These are phyloP conservation scores for Cladobotryum mycophilum DNA, from an alignment of 2,329 filamentous ascomycete genomes.

Conservation along the genomic window DNA sequence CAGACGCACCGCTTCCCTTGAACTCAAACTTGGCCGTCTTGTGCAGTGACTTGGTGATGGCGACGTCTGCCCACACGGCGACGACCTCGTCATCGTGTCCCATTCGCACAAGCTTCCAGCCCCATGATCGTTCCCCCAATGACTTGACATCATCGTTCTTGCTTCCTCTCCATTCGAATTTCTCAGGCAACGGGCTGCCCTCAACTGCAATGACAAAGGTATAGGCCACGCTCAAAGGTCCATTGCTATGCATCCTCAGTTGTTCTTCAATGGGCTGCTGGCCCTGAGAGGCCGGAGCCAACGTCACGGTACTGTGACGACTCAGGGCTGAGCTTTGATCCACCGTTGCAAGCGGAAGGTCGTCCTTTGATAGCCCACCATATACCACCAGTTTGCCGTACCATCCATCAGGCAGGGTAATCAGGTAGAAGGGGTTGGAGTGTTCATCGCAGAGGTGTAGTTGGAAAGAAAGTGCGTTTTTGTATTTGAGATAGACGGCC, in stretches of 20 bases:
- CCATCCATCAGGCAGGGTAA: slow-evolving; percentile 9
- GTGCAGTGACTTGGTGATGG: slow-evolving; percentile 11
- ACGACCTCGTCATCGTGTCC: slow-evolving; percentile 35
- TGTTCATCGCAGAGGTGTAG: slow-evolving; percentile 11
- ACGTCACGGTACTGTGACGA: slow-evolving; percentile 9
- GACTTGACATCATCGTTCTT: slow-evolving; percentile 27
- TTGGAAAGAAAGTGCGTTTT: slow-evolving; percentile 4
- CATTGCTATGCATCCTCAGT: slow-evolving; percentile 6
- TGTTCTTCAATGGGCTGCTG: slow-evolving; percentile 6
- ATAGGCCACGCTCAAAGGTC: slow-evolving; percentile 10
- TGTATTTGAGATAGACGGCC: slow-evolving; percentile 12
- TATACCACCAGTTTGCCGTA: slow-evolving; percentile 14
- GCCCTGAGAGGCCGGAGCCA: slow-evolving; percentile 11
- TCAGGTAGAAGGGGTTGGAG: slow-evolving; percentile 3
- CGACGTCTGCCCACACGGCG: slow-evolving; percentile 28
- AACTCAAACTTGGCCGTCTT: slow-evolving; percentile 34
- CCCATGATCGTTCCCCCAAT: slow-evolving; percentile 25
- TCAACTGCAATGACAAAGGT: slow-evolving; percentile 28
- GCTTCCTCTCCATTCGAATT: slow-evolving; percentile 39
- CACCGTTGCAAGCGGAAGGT: neutral
- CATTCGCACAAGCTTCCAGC: slow-evolving; percentile 33
- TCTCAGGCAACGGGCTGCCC: slow-evolving; percentile 22
- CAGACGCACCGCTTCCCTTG: slow-evolving; percentile 31
- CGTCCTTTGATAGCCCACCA: slow-evolving; percentile 8
- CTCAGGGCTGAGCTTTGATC: slow-evolving; percentile 4